Percentiles rank a stretch among this genome's conserved stretches.
phyloP scores from a whole-genome alignment of 768 basidiomycete genomes.

The Hygrophorus pudorinus region DNA sequence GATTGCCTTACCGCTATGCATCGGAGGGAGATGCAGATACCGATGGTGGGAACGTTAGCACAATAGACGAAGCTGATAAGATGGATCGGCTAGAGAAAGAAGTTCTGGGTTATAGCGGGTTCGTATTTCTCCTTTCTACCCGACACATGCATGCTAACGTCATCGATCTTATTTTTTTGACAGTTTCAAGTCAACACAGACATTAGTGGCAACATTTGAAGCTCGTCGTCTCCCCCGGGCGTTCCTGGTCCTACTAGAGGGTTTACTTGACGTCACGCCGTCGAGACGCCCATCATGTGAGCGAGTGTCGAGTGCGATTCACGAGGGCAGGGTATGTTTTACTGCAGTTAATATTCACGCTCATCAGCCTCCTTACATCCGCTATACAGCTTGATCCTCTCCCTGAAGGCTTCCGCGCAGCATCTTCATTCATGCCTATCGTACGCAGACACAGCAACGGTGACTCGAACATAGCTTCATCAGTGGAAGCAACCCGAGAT shows the following conservation, averaged over 20 bases:
- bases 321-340: constrained; percentile 63
- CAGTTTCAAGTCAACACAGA: constrained; percentile 42
- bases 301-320: constrained; percentile 56
- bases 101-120: constrained; percentile 71
- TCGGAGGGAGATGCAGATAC: constrained; percentile 40
- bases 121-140: constrained; percentile 8
- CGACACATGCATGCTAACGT: background rate
- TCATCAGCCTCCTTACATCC: background rate
- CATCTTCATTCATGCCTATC: background rate
- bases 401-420: constrained; percentile 1
- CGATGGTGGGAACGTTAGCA: constrained; percentile 27
- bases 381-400: constrained; percentile 18
- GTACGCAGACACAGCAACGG: constrained; percentile 1
- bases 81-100: constrained; percentile 64
- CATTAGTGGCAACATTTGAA: constrained; percentile 48
- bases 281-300: constrained; percentile 61
- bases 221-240: constrained; percentile 63
- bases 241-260: constrained; percentile 63
- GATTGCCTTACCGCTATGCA: constrained; percentile 73
- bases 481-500: background rate
- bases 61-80: constrained; percentile 45
- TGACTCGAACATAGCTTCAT: background rate
- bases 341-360: too few relatives aligned
- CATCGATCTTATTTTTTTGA: background rate
- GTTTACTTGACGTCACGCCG: constrained; percentile 55